Base-by-base conservation (phyloP, 1,139 yeast genomes). In the Diutina pseudorugosa region DNA sequence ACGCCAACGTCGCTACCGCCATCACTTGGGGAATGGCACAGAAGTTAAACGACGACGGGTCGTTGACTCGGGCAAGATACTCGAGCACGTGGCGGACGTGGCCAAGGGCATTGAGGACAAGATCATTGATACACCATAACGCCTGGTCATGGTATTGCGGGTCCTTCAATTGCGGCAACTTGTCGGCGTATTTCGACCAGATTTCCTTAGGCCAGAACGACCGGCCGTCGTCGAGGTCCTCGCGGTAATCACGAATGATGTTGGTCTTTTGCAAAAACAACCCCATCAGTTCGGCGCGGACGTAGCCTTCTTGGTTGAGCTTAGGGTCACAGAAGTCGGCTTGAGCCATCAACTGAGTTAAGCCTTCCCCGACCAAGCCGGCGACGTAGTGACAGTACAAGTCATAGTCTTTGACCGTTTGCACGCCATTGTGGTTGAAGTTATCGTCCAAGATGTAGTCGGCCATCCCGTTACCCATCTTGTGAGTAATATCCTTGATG, bases 381-480 rank as follows among this genome's bases (percentile, higher is more conserved):
- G 99, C 99, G 54, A 93, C 99, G 63, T 91, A 89, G 68, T 91
- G 94, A 67, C 99, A 93, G 72, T 93, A 93, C 57, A 83, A 73
- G 64, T 94, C 93, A 64, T 85, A 94, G 63, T 90, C 98, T 57
- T 78, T 73, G 50, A 86, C 67, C 1, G 96, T 87, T 51, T 73
- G 74, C 48, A 93, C 83, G 3, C 98, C 98, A 56, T 81, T 80
- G 60, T 79, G 67, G 65, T 89, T 88, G 69, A 87, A 88, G 55
- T 82, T 77, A 53, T 85, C 94, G 62, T 87, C 84, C 61, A 79
- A 74, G 54, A 89, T 84, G 67, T 91, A 93, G 62, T 88, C 93
- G 33, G 98, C 98, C 99, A 93, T 93, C 54, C 98, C 98, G 59
- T 87, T 83, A 53, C 98, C 98, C 98, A 93, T 93, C 65, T 83